Conservation (phyloP, 2,329 filamentous ascomycete genomes). For the Colletotrichum musicola region DNA sequence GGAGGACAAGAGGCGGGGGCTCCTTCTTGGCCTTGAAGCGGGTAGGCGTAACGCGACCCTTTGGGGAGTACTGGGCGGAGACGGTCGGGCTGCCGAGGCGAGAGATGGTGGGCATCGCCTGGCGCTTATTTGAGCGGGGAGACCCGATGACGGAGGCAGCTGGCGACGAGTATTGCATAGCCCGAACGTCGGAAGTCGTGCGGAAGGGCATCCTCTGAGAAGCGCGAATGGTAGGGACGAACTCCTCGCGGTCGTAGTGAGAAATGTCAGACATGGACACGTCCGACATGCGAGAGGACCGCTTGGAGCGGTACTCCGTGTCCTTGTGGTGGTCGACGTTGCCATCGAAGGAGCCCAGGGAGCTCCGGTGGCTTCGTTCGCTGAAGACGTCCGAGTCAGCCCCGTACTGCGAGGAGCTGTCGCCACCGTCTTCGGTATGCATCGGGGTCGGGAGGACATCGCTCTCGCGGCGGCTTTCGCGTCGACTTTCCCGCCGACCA, state of each 20-base stretch:
- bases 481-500: slow-evolving; percentile 14
- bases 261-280: slow-evolving; percentile 60
- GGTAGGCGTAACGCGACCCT: slow-evolving; percentile 65
- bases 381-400: slow-evolving; percentile 71
- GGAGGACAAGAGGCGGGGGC: slow-evolving; percentile 75
- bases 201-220: slow-evolving; percentile 75
- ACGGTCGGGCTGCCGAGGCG: slow-evolving; percentile 67
- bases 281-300: slow-evolving; percentile 62
- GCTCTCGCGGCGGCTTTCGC: slow-evolving; percentile 18
- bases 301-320: slow-evolving; percentile 48
- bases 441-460: neutral
- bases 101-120: slow-evolving; percentile 62
- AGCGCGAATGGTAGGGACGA: slow-evolving; percentile 67
- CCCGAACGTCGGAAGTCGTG: slow-evolving; percentile 76
- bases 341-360: slow-evolving; percentile 61
- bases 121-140: slow-evolving; percentile 65
- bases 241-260: slow-evolving; percentile 56
- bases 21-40: slow-evolving; percentile 69
- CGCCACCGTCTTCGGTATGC: slow-evolving; percentile 47
- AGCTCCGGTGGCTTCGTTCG: slow-evolving; percentile 68
- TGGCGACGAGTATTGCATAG: slow-evolving; percentile 79
- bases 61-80: slow-evolving; percentile 67
- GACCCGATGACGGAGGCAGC: slow-evolving; percentile 64
- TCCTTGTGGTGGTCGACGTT: slow-evolving; percentile 46
- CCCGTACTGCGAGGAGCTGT: slow-evolving; percentile 65